Conservation (phyloP, 352 stramenopile genomes). For the Pythium graminicola region DNA sequence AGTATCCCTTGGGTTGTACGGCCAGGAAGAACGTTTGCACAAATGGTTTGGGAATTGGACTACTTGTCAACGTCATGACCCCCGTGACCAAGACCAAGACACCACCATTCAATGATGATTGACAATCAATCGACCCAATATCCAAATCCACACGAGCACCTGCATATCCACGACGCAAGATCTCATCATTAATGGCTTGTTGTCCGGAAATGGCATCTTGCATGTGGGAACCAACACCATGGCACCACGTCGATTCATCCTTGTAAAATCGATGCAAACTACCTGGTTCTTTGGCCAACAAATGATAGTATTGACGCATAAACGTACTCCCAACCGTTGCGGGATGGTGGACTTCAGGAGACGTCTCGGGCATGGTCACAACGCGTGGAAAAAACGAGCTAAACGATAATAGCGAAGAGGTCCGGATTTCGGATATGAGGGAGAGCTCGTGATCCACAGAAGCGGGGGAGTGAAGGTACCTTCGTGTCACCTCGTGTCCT, state of each 20-base stretch:
- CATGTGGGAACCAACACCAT: slow-evolving; percentile 74
- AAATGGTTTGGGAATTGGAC: slow-evolving; percentile 56
- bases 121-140: slow-evolving; percentile 80
- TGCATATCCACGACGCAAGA: slow-evolving; percentile 68
- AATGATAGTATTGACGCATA: slow-evolving; percentile 88
- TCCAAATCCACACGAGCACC: slow-evolving; percentile 78
- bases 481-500: slow-evolving; percentile 6
- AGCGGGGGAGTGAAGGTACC: slow-evolving; percentile 14
- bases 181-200: slow-evolving; percentile 76
- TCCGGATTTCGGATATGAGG: slow-evolving; percentile 3
- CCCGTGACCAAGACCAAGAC: slow-evolving; percentile 83
- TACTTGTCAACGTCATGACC: slow-evolving; percentile 70
- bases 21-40: slow-evolving; percentile 86
- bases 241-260: slow-evolving; percentile 74
- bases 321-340: slow-evolving; percentile 78
- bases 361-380: slow-evolving; percentile 43
- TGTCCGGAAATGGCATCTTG: slow-evolving; percentile 73
- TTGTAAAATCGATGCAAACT: slow-evolving; percentile 88
- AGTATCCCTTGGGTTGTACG: slow-evolving; percentile 83
- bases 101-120: slow-evolving; percentile 57
- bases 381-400: not conserved
- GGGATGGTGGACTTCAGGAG: slow-evolving; percentile 38
- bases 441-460: slow-evolving; percentile 14
- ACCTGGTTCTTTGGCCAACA: slow-evolving; percentile 76
- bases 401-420: no score